Evolutionary conservation across 2,329 filamentous ascomycete species (phyloP), one percentile per base, ranked within the genome.

Genomic region (Chaetomiaceae sp.): DNA sequence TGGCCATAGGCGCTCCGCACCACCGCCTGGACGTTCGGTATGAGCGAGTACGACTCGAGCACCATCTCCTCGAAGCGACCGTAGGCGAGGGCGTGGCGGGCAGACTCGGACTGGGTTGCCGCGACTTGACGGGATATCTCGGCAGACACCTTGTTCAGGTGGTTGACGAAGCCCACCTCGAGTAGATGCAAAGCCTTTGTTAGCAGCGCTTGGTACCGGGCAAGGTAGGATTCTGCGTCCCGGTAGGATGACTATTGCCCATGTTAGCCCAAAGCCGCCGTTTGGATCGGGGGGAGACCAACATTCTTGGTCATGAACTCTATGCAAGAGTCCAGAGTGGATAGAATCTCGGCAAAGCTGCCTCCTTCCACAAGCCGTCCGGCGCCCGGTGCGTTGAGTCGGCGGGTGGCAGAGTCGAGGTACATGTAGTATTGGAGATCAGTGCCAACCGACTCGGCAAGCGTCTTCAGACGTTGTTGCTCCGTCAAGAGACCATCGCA

Each of bases 341-440:
- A 79, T 44, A 99, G 74, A 77, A 97, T 95, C 48, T 96, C 89
- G 2, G 87, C 84, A 65, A 97, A 96, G 40, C 88, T 87, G 46
- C 86, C 84, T 52, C 86, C 86, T 41, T 91, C 87, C 14, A 96
- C 91, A 51, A 96, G 77, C 53, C 86, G 90, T 44, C 89, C 85
- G 18, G 92, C 91, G 1, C 91, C 90, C 0, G 94, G 91, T 0
- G 91, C 91, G 73, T 97, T 97, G 53, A 99, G 81, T 13, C 90
- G 82, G 51, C 91, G 81, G 0, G 90, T 96, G 55, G 92, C 90
- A 42, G 86, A 90, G 59, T 99, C 94, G 5, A 99, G 79, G 66
- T 96, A 96, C 18, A 87, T 83, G 69, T 99, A 99, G 70, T 95
- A 96, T 65, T 91, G 85, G n/a, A 96, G 75, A 62, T 96, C 95